Base-by-base conservation (phyloP, 2,329 filamentous ascomycete species). In the Aspergillus sp. region DNA sequence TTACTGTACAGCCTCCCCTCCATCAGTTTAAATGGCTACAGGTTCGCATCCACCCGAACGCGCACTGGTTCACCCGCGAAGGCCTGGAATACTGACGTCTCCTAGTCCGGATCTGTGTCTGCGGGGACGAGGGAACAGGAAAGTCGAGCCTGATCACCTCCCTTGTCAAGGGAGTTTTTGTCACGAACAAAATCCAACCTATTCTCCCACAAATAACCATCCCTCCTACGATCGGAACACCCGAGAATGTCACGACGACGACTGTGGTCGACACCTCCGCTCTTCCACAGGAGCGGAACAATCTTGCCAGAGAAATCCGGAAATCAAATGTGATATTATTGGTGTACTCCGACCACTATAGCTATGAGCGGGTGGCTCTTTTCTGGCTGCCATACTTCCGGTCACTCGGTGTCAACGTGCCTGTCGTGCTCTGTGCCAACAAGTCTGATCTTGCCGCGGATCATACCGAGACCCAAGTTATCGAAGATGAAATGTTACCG, bases 311-410 rank as follows among this genome's bases (percentile, higher is more conserved):
- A 75, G 95, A 98, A 80, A 93, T 99, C 64, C 89, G 95, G 66
- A 97, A 97, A 77, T 95, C 91, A 72, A 99, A 97, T 76, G 94
- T 97, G 68, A 98, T 99, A 66, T 84, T 98, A 19, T 87, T 99
- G 48, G 93, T 99, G 58, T 99, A 99, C 78, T 93, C 93, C 68
- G 95, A 99, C 76, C 94, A 98, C 79, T 99, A 99, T 82, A 98
- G 93, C 84, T 99, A 98, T 81, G 95, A 99, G 76, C 85, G 95
- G 43, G 93, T 99, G 3, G 95, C 94, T 3, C 83, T 99, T 50
- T 99, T 98, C 78, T 99, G 95, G 95, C 91, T 99, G 86, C 95
- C 95, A 11, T 96, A 97, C 78, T 98, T 99, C 74, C 91, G 95
- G 64, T 97, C 93, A 4, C 86, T 99, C 45, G 95, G 95, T n/a